A percentile compares a stretch with the other conserved stretches of the same genome.
phyloP scores from a whole-genome alignment of 139 green algal genomes.

The Spirogloea muscicola region DNA sequence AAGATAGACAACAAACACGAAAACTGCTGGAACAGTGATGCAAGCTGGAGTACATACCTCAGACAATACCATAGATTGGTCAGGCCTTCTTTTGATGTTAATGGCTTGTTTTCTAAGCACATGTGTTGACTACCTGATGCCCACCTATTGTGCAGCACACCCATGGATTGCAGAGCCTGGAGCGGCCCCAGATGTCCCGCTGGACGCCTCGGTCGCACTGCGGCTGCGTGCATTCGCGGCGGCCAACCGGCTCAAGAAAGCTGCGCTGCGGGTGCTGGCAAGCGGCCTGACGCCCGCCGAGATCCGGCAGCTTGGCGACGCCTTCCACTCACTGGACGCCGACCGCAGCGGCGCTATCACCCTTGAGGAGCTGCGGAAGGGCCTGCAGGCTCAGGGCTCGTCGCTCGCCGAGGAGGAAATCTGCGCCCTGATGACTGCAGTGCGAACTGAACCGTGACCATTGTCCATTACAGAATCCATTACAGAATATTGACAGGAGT shows the following conservation, averaged over 20 bases:
- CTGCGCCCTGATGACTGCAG: slow-evolving; percentile 24
- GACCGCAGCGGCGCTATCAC: slow-evolving; percentile 59
- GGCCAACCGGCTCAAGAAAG: slow-evolving; percentile 12
- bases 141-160: neutral
- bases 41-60: neutral
- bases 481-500: too few species aligned
- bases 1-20: too few species aligned
- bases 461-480: too few species aligned
- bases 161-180: slow-evolving; percentile 59
- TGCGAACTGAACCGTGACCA: too few species aligned
- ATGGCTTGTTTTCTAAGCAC: neutral
- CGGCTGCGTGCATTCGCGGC: neutral
- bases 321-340: slow-evolving; percentile 58
- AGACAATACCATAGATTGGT: neutral
- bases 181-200: neutral
- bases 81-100: neutral
- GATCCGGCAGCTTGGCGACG: slow-evolving; percentile 54
- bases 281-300: slow-evolving; percentile 50
- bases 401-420: slow-evolving; percentile 27
- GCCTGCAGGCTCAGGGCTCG: slow-evolving; percentile 43
- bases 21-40: neutral
- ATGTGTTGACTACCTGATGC: slow-evolving; percentile 51
- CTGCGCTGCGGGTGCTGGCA: slow-evolving; percentile 35
- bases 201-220: neutral
- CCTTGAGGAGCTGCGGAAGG: slow-evolving; percentile 57